These are phyloP conservation scores for Candida maris DNA, from an alignment of 805 yeast genomes.

Conservation along the genomic window DNA sequence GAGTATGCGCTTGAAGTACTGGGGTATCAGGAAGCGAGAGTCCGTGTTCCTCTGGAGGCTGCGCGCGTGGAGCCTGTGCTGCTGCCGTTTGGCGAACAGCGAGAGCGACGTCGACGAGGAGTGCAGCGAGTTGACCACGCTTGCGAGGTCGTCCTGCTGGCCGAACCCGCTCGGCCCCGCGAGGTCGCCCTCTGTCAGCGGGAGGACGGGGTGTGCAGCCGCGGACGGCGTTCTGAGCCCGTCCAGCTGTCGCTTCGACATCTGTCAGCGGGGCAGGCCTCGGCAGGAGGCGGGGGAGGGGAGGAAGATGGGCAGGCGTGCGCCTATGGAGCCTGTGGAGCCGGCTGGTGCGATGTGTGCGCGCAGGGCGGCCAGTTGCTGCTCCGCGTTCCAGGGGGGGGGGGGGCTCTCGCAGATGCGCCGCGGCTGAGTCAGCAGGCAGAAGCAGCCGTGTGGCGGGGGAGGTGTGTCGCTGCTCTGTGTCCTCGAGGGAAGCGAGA, in stretches of 20 bases:
- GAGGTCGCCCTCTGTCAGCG: constrained; percentile 22
- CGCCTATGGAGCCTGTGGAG: no score
- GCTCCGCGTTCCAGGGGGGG: no score
- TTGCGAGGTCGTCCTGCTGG: constrained; percentile 21
- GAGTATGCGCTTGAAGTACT: constrained; percentile 42
- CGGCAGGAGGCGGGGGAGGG: no score
- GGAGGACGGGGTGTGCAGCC: constrained; percentile 17
- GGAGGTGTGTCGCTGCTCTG: no score
- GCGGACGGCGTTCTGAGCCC: constrained; percentile 19
- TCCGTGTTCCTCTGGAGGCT: constrained; percentile 16
- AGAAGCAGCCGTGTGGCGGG: no score
- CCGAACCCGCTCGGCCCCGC: constrained; percentile 6
- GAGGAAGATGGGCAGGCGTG: no score
- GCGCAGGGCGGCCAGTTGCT: no score
- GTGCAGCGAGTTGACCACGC: constrained; percentile 26
- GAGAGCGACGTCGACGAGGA: constrained; percentile 24
- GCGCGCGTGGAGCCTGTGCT: constrained; percentile 20
- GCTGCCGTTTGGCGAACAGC: constrained; percentile 25
- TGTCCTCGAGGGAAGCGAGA: no score
- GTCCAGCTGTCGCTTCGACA: constrained; percentile 21
- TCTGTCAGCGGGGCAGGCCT: no score
- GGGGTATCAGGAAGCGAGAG: constrained; percentile 24
- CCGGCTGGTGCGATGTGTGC: no score
- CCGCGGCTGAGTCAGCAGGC: no score
- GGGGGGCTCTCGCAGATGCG: no score